These are phyloP conservation scores for Berberis thunbergii DNA, from an alignment of 164 flowering plant species.

Conservation along the genomic window DNA sequence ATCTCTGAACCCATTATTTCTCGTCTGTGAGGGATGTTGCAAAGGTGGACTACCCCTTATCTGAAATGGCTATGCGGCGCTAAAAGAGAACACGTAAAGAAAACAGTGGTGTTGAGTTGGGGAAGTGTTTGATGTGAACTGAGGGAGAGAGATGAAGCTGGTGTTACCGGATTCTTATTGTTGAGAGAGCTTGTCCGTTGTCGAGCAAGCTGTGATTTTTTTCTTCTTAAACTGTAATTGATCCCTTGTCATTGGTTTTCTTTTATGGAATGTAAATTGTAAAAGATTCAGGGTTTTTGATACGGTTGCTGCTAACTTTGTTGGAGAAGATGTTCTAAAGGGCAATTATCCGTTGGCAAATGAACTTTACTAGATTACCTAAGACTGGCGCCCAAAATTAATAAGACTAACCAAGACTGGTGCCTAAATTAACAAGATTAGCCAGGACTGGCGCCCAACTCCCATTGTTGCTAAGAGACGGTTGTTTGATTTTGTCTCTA, in stretches of 20 bases:
- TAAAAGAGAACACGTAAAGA: neutral
- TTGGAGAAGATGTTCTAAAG: too few species aligned
- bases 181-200: slow-evolving; percentile 21
- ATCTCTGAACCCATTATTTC: slow-evolving; percentile 1
- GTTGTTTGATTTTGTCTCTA: too few species aligned
- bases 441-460: too few species aligned
- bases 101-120: neutral
- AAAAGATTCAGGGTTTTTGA: neutral
- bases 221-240: neutral
- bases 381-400: too few species aligned
- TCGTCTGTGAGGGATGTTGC: neutral
- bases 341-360: too few species aligned
- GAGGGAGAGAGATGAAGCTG: slow-evolving; percentile 9
- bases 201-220: slow-evolving; percentile 26
- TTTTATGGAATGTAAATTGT: slow-evolving; percentile 34
- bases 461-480: too few species aligned
- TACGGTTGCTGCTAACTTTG: neutral
- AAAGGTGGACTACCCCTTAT: neutral
- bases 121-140: slow-evolving; percentile 4
- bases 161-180: slow-evolving; percentile 9
- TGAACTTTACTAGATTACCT: too few species aligned
- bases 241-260: slow-evolving; percentile 14
- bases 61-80: neutral
- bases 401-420: too few species aligned
- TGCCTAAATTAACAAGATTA: too few species aligned